Conservation (phyloP, 2,329 filamentous ascomycete species). For the Thermothelomyces thermophilus region DNA sequence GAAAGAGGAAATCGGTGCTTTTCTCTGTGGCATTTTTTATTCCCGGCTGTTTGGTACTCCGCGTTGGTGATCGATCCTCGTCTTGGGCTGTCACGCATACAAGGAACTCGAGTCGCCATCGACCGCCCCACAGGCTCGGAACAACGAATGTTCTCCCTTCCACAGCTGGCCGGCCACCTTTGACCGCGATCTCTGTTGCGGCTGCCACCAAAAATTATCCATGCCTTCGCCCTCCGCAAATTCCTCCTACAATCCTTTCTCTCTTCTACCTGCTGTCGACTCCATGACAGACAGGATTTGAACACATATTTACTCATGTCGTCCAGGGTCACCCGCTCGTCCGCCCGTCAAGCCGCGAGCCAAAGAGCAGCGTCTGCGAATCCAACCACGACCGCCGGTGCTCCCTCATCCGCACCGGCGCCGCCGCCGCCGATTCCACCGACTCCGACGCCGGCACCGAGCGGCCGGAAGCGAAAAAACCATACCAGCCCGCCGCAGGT, state of each 20-base stretch:
- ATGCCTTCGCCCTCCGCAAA: conserved; percentile 10
- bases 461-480: conserved; percentile 71
- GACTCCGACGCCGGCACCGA: conserved; percentile 34
- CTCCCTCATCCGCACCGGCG: conserved; percentile 32
- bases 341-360: conserved; percentile 79
- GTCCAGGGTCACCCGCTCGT: conserved; percentile 91
- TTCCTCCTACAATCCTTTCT: conserved; percentile 15
- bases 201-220: conserved; percentile 8
- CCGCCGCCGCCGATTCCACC: conserved; percentile 36
- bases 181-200: conserved; percentile 4
- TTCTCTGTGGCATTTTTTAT: not conserved
- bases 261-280: conserved; percentile 26
- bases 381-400: conserved; percentile 31
- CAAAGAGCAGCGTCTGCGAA: conserved; percentile 40
- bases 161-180: not conserved
- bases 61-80: not conserved
- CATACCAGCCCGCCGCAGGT: conserved; percentile 40
- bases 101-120: conserved; percentile 7
- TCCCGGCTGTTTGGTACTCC: not conserved
- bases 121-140: conserved; percentile 5
- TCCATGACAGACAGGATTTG: conserved; percentile 20
- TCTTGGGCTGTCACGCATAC: not conserved
- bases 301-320: conserved; percentile 67
- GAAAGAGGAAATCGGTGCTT: not conserved
- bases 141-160: conserved; percentile 4